These are phyloP conservation scores for Apiospora sp. DNA, from an alignment of 2,329 filamentous ascomycete species.

Conservation along the genomic window DNA sequence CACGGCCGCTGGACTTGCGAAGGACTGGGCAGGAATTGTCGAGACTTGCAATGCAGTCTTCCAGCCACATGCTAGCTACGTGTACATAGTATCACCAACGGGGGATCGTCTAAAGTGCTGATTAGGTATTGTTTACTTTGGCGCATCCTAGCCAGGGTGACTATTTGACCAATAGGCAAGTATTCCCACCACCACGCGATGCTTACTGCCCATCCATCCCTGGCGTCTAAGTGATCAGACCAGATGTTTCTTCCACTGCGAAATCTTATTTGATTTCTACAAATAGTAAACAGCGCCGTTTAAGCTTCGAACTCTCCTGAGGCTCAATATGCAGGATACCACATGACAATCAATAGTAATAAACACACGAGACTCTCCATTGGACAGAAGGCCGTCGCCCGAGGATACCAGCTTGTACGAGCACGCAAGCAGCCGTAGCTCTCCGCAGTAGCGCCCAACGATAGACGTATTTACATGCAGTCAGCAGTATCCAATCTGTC, in stretches of 20 bases:
- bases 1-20: neutral
- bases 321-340: neutral
- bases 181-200: slow-evolving; percentile 4
- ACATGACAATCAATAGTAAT: neutral
- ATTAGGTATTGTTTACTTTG: slow-evolving; percentile 12
- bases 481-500: neutral
- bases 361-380: neutral
- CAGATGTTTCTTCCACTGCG: slow-evolving; percentile 1
- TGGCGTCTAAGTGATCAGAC: neutral
- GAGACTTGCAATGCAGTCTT: slow-evolving; percentile 3
- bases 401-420: slow-evolving; percentile 19
- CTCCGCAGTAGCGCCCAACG: neutral
- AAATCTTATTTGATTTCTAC: neutral
- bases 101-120: slow-evolving; percentile 1
- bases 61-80: neutral
- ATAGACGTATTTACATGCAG: neutral
- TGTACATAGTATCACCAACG: neutral
- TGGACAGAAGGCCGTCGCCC: neutral
- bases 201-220: neutral
- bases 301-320: neutral
- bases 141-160: neutral
- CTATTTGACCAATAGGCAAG: neutral
- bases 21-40: neutral
- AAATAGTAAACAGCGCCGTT: neutral
- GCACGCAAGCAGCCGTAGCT: slow-evolving; percentile 6